Evolutionary conservation across 805 yeast species (phyloP).

Genomic region (Candida easanensis): DNA sequence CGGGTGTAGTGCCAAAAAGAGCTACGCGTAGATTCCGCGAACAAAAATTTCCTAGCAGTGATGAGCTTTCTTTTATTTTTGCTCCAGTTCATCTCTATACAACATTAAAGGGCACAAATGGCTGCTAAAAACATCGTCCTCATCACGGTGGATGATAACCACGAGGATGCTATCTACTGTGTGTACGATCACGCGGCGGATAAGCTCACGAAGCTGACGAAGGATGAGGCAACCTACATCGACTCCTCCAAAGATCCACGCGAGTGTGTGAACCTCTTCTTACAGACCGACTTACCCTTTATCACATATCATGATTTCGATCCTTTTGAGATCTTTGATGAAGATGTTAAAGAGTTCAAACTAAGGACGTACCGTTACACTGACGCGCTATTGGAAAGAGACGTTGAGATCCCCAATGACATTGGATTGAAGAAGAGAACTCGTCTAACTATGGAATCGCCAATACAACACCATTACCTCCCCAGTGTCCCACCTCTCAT

Average conservation of each 20-base stretch:
- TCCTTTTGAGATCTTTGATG: slow-evolving; percentile 21
- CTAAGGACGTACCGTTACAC: slow-evolving; percentile 9
- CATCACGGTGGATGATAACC: slow-evolving; percentile 8
- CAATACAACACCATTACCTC: slow-evolving; percentile 19
- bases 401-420: slow-evolving; percentile 18
- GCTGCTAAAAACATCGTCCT: slow-evolving; percentile 14
- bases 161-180: slow-evolving; percentile 11
- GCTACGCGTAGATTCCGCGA: too few relatives aligned
- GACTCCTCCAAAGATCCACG: not conserved
- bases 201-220: slow-evolving; percentile 10
- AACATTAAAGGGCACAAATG: not conserved
- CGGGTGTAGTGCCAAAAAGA: too few relatives aligned
- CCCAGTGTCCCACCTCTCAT: slow-evolving; percentile 24
- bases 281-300: slow-evolving; percentile 23
- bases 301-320: slow-evolving; percentile 22
- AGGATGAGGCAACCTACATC: not conserved
- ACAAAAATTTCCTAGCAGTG: too few relatives aligned
- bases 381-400: slow-evolving; percentile 25
- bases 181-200: slow-evolving; percentile 8
- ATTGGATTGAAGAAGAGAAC: slow-evolving; percentile 18
- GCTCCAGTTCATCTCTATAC: too few relatives aligned
- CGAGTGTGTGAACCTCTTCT: slow-evolving; percentile 14
- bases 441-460: slow-evolving; percentile 11
- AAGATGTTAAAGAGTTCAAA: slow-evolving; percentile 4
- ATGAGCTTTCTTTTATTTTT: not conserved